Base-by-base conservation (phyloP, 192 early-diverging fungal genomes). In the Backusella parvicylindrica region DNA sequence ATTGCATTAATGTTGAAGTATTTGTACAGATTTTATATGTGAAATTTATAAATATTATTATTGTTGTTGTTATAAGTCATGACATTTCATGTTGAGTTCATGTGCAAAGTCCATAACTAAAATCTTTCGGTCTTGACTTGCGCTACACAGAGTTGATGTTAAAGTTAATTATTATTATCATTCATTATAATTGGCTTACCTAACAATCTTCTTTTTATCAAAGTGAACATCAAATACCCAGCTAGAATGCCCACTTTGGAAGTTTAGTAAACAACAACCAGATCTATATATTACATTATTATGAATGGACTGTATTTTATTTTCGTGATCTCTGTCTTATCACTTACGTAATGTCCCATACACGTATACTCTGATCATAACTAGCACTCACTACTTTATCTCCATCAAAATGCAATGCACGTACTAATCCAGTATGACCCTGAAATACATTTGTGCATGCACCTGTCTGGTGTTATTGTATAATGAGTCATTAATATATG, bases 161-260 rank as follows among this genome's bases (percentile, higher is more conserved):
- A 36, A 63, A 33, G 18, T 16, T 12, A 70, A 79, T 35, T 70
- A 67, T 66, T 63, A 43, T 23, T 36, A 18, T 33, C 26, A 18
- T 33, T 28, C 38, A n/a, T n/a, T n/a, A n/a, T n/a, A n/a, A n/a
- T n/a, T n/a, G n/a, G n/a, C n/a, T 78, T 79, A 88, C 87, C 87
- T 92, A 71, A 99, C 89, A 69, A 99, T 95, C 68, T 87, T 89
- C 31, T 83, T 90, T 23, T 86, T 79, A 56, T 92, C 91, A 82
- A 96, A 94, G 70, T 97, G 94, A 16, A 99, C 92, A 85, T 97
- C 95, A 87, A 99, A 97, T 6, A 99, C 93, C 96, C 98, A 98
- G 81, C 94, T 96, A 12, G 88, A 87, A 75, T 97, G 96, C 3
- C 91, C 94, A 33, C 89, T 85, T 65, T 91, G 84, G 26, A 96